Conservation (phyloP, 2,329 filamentous ascomycete species). For the Verticillium zaregamsianum region DNA sequence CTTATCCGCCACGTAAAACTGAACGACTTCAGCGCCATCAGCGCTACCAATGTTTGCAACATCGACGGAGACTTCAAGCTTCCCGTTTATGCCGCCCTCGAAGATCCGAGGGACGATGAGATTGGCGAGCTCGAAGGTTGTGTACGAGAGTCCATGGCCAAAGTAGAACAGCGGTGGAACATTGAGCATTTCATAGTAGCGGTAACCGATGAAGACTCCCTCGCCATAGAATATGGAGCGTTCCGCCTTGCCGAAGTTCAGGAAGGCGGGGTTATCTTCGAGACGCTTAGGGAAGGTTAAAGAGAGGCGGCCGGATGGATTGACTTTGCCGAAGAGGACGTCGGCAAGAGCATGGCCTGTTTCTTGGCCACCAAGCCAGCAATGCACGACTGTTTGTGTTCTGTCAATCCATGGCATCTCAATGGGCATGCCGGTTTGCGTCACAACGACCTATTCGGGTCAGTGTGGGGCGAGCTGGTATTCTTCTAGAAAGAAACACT, state of each 20-base stretch:
- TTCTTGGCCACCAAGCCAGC: slow-evolving; percentile 8
- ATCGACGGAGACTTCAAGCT: slow-evolving; percentile 36
- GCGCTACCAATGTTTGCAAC: slow-evolving; percentile 23
- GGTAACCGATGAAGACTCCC: slow-evolving; percentile 6
- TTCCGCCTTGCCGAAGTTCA: slow-evolving; percentile 2
- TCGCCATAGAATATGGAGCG: slow-evolving; percentile 1
- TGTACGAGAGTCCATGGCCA: slow-evolving; percentile 66
- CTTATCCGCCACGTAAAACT: slow-evolving; percentile 22
- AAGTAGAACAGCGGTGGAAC: slow-evolving; percentile 58
- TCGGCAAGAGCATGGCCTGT: slow-evolving; percentile 4
- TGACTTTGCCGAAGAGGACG: slow-evolving; percentile 7
- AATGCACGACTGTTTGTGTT: slow-evolving; percentile 3
- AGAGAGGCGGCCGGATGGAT: slow-evolving; percentile 6
- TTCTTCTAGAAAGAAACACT: neutral
- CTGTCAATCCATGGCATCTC: slow-evolving; percentile 1
- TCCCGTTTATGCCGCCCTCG: slow-evolving; percentile 32
- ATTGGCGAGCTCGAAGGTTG: slow-evolving; percentile 52
- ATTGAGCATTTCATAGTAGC: slow-evolving; percentile 1
- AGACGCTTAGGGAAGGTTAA: slow-evolving; percentile 6
- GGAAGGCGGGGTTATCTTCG: slow-evolving; percentile 1
- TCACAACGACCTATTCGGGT: neutral
- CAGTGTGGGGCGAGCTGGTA: neutral
- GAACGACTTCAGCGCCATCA: slow-evolving; percentile 21
- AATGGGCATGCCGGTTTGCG: neutral
- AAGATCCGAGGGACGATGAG: slow-evolving; percentile 31